Evolutionary conservation across 2,329 filamentous ascomycete species (phyloP), one percentile per base, ranked within the genome.

Genomic region (Hysterium pulicare): DNA sequence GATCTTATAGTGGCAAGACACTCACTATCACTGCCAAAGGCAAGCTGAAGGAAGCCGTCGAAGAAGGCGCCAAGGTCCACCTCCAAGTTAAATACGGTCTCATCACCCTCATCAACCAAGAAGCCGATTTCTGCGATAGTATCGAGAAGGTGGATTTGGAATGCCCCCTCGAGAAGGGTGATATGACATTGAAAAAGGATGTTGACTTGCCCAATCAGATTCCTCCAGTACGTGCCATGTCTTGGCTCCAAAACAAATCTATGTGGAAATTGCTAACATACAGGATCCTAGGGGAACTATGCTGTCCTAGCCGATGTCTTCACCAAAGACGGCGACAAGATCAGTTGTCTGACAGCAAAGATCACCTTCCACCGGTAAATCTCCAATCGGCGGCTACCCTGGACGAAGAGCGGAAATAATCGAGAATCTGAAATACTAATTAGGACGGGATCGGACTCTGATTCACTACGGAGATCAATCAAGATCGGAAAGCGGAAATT

Each of bases 1-100:
- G 21, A 15, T 34, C 16, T 34, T 17, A 44, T 54, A 97, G 93
- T 63, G 93, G 91, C 58, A 54, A 82, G 57, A 79, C 79, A 16
- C 83, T 98, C 41, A 74, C 77, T 45, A 95, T 98, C 72, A 81
- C 81, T 51, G 93, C 90, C 35, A 76, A 72, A 23, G 93, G 91
- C 44, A 80, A 73, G n/a, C 78, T 97, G 50, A 78, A 77, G 54
- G 71, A 94, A 60, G 70, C 76, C 39, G 82, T 98, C 51, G 78
- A 82, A 42, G 66, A 89, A 45, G 91, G 89, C 45, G 88, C 91
- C 46, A 88, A 87, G 57, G 85, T 96, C 49, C 76, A 84, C 36
- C 68, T 98, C 31, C 79, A 83, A 53, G 91, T 98, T 71, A 96
- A 95, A 73, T 96, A 95, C 68, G 91, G 91, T 47, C 76, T 95